Base-by-base conservation (phyloP, 2,329 filamentous ascomycete genomes). In the Fusarium sp. region DNA sequence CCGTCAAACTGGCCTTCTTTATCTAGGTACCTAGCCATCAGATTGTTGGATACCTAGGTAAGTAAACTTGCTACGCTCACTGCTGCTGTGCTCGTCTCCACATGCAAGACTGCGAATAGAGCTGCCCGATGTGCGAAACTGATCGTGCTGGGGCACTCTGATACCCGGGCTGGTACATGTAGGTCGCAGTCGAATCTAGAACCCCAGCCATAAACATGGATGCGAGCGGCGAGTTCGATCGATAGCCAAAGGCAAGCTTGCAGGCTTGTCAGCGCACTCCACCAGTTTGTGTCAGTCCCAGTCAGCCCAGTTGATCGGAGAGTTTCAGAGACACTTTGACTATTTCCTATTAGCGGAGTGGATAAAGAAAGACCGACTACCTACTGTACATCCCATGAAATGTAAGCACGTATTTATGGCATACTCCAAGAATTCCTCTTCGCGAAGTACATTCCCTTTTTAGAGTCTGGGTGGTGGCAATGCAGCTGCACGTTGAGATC, bases 371-470 rank as follows among this genome's bases (percentile, higher is more conserved):
- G 62, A 52, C 25, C 35, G 32, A 60, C 42, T 43, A 33, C 46
- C 46, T 49, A 32, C 25, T 49, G 46, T 49, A n/a, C 33, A 64
- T 33, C 32, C 44, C 33, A 53, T 28, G 50, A 53, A 28, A 33
- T 32, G 57, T 40, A 23, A 30, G 57, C 35, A 50, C 49, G 15
- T 50, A 37, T 50, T 49, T n/a, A 30, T 35, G 32, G 42, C 32
- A 52, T 37, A 25, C 42, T 40, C 28, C 18, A 56, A 38, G 37
- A 38, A 56, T 71, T 60, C 23, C 53, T 42, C 32, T 52, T 47
- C 44, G 21, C 71, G 67, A 73, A 58, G 47, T 64, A 68, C 71
- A 60, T 71, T 56, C 71, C 71, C 49, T 37, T 71, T 71, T 30
- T 66, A 71, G 66, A 66, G 50, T 47, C 47, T 33, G 18, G 30